A percentile compares a stretch with the other conserved stretches of the same genome.
These are phyloP conservation scores for Metschnikowia similis DNA, from an alignment of 805 yeast genomes.

Conservation along the genomic window DNA sequence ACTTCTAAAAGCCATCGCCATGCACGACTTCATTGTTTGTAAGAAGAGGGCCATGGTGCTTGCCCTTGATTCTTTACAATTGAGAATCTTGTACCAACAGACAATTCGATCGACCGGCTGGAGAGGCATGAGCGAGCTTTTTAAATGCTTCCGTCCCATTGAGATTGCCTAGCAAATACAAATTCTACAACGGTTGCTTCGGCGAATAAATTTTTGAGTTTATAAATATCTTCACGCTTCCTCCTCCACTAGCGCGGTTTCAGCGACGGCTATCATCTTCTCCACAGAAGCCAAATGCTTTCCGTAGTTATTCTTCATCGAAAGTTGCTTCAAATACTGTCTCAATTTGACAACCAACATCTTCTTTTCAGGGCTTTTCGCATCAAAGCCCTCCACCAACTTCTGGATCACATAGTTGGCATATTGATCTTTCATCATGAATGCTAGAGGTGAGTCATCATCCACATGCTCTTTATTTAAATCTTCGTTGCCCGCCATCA, in stretches of 20 bases:
- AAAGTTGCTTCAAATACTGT: conserved; percentile 72
- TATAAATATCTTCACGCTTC: neutral
- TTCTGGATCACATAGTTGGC: conserved; percentile 97
- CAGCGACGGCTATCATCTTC: conserved; percentile 57
- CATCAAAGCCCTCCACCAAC: conserved; percentile 73
- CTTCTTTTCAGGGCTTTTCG: conserved; percentile 58
- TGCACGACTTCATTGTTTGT: conserved; percentile 12
- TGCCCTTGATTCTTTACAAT: conserved; percentile 9
- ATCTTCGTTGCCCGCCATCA: conserved; percentile 52
- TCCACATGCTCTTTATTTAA: conserved; percentile 44
- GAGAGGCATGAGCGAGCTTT: conserved; percentile 4
- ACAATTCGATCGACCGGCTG: conserved; percentile 2
- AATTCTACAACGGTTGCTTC: neutral
- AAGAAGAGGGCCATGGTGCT: conserved; percentile 1
- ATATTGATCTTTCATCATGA: conserved; percentile 97
- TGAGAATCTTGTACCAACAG: conserved; percentile 9
- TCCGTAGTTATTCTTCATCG: conserved; percentile 61
- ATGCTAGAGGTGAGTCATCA: conserved; percentile 68
- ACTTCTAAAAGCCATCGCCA: conserved; percentile 9
- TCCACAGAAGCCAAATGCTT: conserved; percentile 83
- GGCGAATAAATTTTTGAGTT: neutral
- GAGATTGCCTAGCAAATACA: neutral
- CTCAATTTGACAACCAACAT: conserved; percentile 69
- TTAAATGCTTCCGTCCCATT: conserved; percentile 4
- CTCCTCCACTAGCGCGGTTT: conserved; percentile 41